These are phyloP conservation scores for Agrocybe pediades DNA, from an alignment of 768 basidiomycete genomes.

Conservation along the genomic window DNA sequence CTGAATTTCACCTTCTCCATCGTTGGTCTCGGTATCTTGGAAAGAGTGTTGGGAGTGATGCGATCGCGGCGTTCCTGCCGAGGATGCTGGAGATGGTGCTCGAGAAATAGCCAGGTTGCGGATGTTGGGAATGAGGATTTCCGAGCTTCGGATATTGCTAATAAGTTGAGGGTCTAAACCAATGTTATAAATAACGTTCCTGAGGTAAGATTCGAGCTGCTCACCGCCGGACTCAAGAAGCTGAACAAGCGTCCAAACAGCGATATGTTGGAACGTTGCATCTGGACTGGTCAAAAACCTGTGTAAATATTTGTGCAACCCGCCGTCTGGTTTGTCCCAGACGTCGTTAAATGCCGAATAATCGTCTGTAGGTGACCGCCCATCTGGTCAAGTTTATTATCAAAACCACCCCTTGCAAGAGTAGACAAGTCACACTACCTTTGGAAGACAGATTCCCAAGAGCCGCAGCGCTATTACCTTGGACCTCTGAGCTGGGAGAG, in stretches of 20 bases:
- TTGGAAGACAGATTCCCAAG: conserved; percentile 97
- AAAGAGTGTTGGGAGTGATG: conserved; percentile 75
- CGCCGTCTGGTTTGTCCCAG: conserved; percentile 97
- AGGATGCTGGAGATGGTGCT: conserved; percentile 69
- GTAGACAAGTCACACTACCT: conserved; percentile 47
- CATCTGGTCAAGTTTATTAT: conserved; percentile 46
- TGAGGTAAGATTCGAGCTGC: conserved; percentile 8
- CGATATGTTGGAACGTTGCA: conserved; percentile 99
- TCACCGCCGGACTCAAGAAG: conserved; percentile 92
- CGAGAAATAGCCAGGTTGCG: conserved; percentile 77
- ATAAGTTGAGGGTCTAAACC: conserved; percentile 80
- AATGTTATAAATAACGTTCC: neutral
- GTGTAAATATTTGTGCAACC: conserved; percentile 93
- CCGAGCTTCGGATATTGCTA: conserved; percentile 86
- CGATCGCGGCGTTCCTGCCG: conserved; percentile 72
- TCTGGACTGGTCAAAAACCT: conserved; percentile 93
- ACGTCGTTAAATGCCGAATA: conserved; percentile 98
- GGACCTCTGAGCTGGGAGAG: conserved; percentile 95
- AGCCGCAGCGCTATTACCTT: conserved; percentile 97
- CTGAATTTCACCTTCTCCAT: conserved; percentile 92
- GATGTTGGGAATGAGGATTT: conserved; percentile 81
- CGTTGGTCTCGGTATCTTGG: conserved; percentile 81
- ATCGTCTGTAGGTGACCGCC: conserved; percentile 76
- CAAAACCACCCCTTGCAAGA: neutral
- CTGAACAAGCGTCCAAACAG: conserved; percentile 99